Conservation (phyloP, 495 filamentous ascomycete genomes). For the Lophiotrema nucula region DNA sequence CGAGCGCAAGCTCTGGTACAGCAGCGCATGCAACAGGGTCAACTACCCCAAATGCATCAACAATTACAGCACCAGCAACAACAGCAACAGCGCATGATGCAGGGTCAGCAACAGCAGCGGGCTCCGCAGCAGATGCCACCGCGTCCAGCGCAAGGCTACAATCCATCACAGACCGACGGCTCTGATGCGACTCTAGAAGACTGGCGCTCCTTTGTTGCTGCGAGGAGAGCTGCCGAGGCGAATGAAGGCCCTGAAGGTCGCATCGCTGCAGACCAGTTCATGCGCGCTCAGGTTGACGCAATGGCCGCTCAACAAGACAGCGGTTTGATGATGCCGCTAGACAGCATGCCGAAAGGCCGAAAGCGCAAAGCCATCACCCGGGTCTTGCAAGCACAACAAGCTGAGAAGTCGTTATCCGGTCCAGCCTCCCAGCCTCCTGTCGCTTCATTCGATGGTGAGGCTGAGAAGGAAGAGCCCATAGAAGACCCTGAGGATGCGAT, state of each 20-base stretch:
- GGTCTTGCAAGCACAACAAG: conserved; percentile 28
- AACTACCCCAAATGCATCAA: conserved; percentile 22
- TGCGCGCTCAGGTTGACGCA: conserved; percentile 66
- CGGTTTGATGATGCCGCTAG: conserved; percentile 72
- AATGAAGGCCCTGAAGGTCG: conserved; percentile 42
- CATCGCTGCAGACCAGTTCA: conserved; percentile 57
- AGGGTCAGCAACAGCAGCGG: conserved; percentile 39
- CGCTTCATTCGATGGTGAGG: conserved; percentile 67
- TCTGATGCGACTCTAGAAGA: conserved; percentile 53
- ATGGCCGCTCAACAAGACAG: conserved; percentile 70
- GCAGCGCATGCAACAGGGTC: conserved; percentile 52
- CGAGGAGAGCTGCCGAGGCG: conserved; percentile 52
- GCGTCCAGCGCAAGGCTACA: conserved; percentile 37
- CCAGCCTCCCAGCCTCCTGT: conserved; percentile 22
- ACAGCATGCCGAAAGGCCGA: conserved; percentile 38
- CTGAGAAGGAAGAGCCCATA: conserved; percentile 68
- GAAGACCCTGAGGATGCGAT: conserved; percentile 74
- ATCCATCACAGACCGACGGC: conserved; percentile 70
- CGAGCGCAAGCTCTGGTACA: conserved; percentile 54
- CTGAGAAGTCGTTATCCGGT: background rate
- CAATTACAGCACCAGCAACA: conserved; percentile 19
- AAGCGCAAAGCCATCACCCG: conserved; percentile 40
- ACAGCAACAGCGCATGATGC: conserved; percentile 10
- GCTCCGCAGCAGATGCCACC: conserved; percentile 43
- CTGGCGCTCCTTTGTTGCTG: conserved; percentile 58